These are phyloP conservation scores for Yamadazyma tumulicola DNA, from an alignment of 805 yeast genomes.

Conservation along the genomic window DNA sequence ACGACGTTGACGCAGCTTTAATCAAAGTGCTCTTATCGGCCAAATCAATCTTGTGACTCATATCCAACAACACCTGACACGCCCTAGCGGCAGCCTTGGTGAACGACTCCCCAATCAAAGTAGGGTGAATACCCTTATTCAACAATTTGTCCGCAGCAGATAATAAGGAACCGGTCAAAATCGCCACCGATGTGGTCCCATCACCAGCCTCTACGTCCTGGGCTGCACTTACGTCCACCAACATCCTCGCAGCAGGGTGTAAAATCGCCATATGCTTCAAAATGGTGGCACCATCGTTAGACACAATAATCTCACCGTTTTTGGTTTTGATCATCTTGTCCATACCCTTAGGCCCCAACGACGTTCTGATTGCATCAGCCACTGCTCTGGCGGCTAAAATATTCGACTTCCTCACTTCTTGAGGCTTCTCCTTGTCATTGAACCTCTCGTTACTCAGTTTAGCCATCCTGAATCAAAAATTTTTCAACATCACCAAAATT, in stretches of 20 bases:
- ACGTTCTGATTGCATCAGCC: conserved; percentile 91
- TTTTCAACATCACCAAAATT: conserved; percentile 6
- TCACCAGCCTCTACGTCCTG: conserved; percentile 99
- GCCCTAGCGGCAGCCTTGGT: conserved; percentile 84
- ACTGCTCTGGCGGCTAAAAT: conserved; percentile 92
- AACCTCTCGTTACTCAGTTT: conserved; percentile 75
- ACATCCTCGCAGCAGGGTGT: conserved; percentile 98
- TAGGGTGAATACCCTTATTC: conserved; percentile 92
- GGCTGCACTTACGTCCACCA: conserved; percentile 93
- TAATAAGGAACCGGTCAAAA: conserved; percentile 86
- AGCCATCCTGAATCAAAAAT: conserved; percentile 12
- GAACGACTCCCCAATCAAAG: conserved; percentile 89
- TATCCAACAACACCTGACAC: conserved; percentile 74
- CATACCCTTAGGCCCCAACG: conserved; percentile 99
- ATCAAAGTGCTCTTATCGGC: conserved; percentile 77
- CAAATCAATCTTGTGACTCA: conserved; percentile 80
- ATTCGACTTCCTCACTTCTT: conserved; percentile 85
- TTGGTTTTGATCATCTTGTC: conserved; percentile 98
- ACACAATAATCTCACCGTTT: conserved; percentile 86
- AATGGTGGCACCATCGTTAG: conserved; percentile 98
- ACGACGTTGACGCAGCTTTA: conserved; percentile 91
- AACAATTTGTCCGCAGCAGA: conserved; percentile 93
- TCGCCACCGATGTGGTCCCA: conserved; percentile 97
- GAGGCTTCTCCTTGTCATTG: conserved; percentile 91
- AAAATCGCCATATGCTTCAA: conserved; percentile 93